Base-by-base conservation (phyloP, 2,329 filamentous ascomycete genomes). In the Cladophialophora bantiana region DNA sequence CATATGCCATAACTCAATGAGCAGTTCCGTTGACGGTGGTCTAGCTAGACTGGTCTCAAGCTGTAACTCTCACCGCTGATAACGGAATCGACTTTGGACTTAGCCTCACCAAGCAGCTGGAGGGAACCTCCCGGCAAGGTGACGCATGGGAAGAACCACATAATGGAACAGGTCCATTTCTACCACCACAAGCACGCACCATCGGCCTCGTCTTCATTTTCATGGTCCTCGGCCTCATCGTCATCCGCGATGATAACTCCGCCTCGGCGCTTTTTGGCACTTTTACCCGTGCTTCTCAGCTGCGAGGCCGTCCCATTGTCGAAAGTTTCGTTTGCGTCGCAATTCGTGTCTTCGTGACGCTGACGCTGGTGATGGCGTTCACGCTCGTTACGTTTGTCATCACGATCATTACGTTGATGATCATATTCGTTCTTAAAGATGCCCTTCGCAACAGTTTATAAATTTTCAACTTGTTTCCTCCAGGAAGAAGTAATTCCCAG, bases 401-500 rank as follows among this genome's bases (percentile, higher is more conserved):
- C 48, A 12, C 64, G 62, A 57, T 70, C 59, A 62, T 67, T 15
- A 6, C 45, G 34, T 34, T 50, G 55, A 62, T 69, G 59, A 65
- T 69, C 40, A 50, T 58, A 50, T 56, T 69, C 40, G 62, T 71
- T 38, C 56, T 69, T 61, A 40, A 72, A 56, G 69, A 82, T 77
- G 74, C 81, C 78, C 74, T 83, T 75, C 74, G 82, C 9, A 48
- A 38, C 18, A n/a, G 79, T 63, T 59, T 34, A 78, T 85, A 78
- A 86, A 84, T 87, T 84, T 92, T 89, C 83, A 89, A 82, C 83
- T 86, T 77, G 89, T 86, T 76, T 97, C 94, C 80, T 98, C 94
- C 80, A 98, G 81, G 91, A 98, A 98, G 90, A 97, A 97, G 84
- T 91, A 99, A 83, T 98, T 98, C 74, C 96, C 96, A 72, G 82